Evolutionary conservation across 1,284 basidiomycete species (phyloP).

Genomic region (Malassezia cuniculi): DNA sequence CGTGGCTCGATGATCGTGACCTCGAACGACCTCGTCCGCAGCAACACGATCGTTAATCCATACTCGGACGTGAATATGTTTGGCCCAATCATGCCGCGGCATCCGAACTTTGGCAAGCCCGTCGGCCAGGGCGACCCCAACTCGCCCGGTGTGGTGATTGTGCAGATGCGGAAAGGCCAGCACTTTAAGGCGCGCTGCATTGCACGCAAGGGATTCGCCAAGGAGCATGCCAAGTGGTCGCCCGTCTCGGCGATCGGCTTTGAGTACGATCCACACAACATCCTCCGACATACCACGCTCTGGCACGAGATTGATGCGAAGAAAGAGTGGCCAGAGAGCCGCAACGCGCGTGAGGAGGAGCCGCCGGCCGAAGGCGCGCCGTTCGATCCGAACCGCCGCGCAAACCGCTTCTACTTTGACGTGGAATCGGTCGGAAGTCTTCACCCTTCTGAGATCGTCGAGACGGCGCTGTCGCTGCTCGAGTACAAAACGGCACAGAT

Average conservation of each 20-base stretch:
- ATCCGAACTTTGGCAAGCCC: conserved; percentile 67
- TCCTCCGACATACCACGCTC: conserved; percentile 83
- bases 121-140: conserved; percentile 60
- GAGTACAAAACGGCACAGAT: conserved; percentile 39
- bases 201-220: conserved; percentile 94
- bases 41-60: conserved; percentile 23
- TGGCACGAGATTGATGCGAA: conserved; percentile 63
- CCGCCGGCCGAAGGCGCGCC: conserved; percentile 32
- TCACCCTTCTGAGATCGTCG: conserved; percentile 39
- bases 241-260: conserved; percentile 88
- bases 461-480: conserved; percentile 34
- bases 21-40: conserved; percentile 48
- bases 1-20: conserved; percentile 62
- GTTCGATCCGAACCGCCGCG: conserved; percentile 35
- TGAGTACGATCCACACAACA: conserved; percentile 98
- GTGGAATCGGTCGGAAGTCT: conserved; percentile 39
- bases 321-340: conserved; percentile 38
- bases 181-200: conserved; percentile 74
- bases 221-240: conserved; percentile 99
- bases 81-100: conserved; percentile 23
- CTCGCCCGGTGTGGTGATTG: conserved; percentile 56
- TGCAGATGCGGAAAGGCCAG: conserved; percentile 86
- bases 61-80: conserved; percentile 26
- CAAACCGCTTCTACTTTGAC: conserved; percentile 41
- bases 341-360: conserved; percentile 39